A percentile compares a stretch with the other conserved stretches of the same genome.
phyloP scores from a whole-genome alignment of 805 yeast species.

The Dipodascopsis tothii region DNA sequence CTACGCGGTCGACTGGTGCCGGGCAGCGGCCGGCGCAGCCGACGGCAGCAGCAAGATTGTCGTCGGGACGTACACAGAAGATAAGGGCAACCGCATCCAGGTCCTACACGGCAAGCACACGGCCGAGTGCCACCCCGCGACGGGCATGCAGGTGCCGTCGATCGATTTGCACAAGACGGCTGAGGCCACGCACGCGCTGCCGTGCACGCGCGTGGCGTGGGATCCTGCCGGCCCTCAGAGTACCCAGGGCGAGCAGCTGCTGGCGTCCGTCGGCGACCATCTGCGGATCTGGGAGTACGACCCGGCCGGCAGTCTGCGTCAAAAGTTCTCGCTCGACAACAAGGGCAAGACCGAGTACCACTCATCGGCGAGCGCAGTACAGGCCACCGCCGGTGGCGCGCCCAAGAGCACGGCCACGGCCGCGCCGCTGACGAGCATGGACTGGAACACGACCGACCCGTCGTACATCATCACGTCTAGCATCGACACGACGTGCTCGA shows the following conservation, averaged over 20 bases:
- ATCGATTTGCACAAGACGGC: constrained; percentile 42
- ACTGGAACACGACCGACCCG: constrained; percentile 76
- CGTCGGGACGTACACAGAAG: constrained; percentile 74
- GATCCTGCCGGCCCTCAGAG: constrained; percentile 40
- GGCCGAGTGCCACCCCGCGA: constrained; percentile 19
- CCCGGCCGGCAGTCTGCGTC: constrained; percentile 31
- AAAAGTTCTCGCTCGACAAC: constrained; percentile 36
- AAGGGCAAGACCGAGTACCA: background rate
- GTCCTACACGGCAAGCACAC: constrained; percentile 25
- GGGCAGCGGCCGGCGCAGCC: constrained; percentile 27
- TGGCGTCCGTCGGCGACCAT: constrained; percentile 68
- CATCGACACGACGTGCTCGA: constrained; percentile 93
- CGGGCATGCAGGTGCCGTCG: constrained; percentile 25
- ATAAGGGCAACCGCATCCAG: constrained; percentile 48
- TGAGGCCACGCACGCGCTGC: constrained; percentile 53
- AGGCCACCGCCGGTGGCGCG: background rate
- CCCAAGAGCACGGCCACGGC: constrained; percentile 28
- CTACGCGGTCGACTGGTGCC: constrained; percentile 48
- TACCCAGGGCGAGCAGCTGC: constrained; percentile 35
- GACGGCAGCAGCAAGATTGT: constrained; percentile 43
- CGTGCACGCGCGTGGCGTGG: constrained; percentile 69
- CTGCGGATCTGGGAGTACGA: constrained; percentile 56
- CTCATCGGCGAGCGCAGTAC: background rate
- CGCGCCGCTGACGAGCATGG: constrained; percentile 90
- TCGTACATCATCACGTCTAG: constrained; percentile 71